Base-by-base conservation (phyloP, 2,329 filamentous ascomycete genomes). In the Neopestalotiopsis rosae region DNA sequence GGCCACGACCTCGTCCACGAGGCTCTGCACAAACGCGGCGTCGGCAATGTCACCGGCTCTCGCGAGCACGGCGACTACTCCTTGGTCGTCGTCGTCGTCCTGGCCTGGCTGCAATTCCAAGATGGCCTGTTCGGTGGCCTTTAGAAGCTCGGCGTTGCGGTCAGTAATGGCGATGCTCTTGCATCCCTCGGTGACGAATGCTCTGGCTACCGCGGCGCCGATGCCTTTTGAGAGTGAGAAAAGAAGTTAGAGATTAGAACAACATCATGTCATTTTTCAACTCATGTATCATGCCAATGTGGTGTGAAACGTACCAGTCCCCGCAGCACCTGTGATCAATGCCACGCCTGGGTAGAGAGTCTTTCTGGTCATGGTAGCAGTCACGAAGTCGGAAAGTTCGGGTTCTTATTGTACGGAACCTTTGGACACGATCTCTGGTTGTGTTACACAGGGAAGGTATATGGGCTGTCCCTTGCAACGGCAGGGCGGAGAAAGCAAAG, bases 81-180 rank as follows among this genome's bases (percentile, higher is more conserved):
- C 24, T 30, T 5, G 6, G 34, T 10, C 34, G 10, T 79, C 70
- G 0, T 74, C 74, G 1, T 75, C 59, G 0, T 82, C 80, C 65
- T 80, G 74, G 65, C 78, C 74, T 13, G 71, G 64, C 34, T 38
- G 34, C 34, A 7, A 10, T 38, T 10, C 34, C 1, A 76, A 67
- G 56, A 84, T 70, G 5, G 78, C 74, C 20, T 78, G 72, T 30
- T 76, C 73, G 1, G 81, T 81, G 28, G 79, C 72, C 3, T 80
- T 72, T 5, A 86, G 76, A 0, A 84, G 79, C 1, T 72, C 72
- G 2, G 72, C 73, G 69, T 85, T 82, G 68, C 88, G 77, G 71
- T 89, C 87, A 13, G 86, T 88, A 65, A 90, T 85, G 59, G 84
- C 85, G n/a, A 89, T 80, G 24, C 78, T 78, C 0, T 80, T 75